Percentiles rank a stretch among this genome's conserved stretches.
Evolutionary conservation across 345 rosid genomes (phyloP).

Genomic region (Eucalyptus rudis): DNA sequence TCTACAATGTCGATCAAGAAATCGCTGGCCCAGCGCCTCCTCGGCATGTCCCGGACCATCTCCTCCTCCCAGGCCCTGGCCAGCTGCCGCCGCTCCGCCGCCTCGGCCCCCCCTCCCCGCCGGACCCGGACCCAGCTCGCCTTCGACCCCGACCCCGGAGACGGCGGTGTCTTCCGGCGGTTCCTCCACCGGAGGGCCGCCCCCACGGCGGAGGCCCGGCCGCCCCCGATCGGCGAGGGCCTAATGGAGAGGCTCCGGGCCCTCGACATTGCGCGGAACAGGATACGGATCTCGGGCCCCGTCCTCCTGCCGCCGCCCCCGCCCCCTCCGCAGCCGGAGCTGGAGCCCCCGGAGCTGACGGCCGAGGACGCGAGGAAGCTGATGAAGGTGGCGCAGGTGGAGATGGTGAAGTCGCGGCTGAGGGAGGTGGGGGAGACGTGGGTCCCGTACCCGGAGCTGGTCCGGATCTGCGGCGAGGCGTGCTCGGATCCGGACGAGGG

Average conservation of each 20-base stretch:
- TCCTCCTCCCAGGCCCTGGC: slow-evolving; percentile 19
- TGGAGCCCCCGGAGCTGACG: slow-evolving; percentile 8
- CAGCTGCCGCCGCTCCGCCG: slow-evolving; percentile 24
- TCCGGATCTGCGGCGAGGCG: slow-evolving; percentile 39
- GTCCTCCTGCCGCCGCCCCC: slow-evolving; percentile 11
- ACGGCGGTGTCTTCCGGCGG: slow-evolving; percentile 41
- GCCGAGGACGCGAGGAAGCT: slow-evolving; percentile 63
- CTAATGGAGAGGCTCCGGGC: slow-evolving; percentile 46
- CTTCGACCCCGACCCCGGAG: slow-evolving; percentile 55
- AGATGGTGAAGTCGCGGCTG: slow-evolving; percentile 50
- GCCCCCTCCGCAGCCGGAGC: not conserved
- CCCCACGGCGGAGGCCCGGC: slow-evolving; percentile 17
- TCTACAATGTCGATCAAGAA: slow-evolving; percentile 54
- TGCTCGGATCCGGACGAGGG: slow-evolving; percentile 49
- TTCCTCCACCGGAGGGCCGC: slow-evolving; percentile 50
- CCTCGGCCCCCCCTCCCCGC: slow-evolving; percentile 2
- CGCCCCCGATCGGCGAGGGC: slow-evolving; percentile 15
- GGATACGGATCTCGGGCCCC: slow-evolving; percentile 50
- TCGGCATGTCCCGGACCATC: slow-evolving; percentile 31
- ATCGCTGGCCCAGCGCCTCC: slow-evolving; percentile 48
- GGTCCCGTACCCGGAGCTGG: slow-evolving; percentile 47
- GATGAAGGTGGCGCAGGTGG: slow-evolving; percentile 56
- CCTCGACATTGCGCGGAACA: slow-evolving; percentile 31
- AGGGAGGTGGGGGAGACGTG: slow-evolving; percentile 33
- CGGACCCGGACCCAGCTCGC: slow-evolving; percentile 11